These are phyloP conservation scores for Phascolomyces articulosus DNA, from an alignment of 371 early-diverging fungal genomes.

Conservation along the genomic window DNA sequence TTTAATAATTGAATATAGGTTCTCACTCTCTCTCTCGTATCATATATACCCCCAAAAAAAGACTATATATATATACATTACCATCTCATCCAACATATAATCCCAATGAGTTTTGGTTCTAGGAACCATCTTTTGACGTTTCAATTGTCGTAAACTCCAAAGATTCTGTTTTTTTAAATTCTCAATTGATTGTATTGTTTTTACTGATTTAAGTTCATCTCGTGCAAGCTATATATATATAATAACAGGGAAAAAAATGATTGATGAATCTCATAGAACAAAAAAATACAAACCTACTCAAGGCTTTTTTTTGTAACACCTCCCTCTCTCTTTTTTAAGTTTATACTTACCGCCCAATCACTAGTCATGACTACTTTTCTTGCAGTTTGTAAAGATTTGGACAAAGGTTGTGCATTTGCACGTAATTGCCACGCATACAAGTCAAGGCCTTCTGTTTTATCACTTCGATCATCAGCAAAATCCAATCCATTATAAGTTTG, in stretches of 20 bases:
- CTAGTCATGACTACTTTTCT: conserved; percentile 77
- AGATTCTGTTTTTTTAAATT: conserved; percentile 72
- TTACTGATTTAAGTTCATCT: conserved; percentile 80
- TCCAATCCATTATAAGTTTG: conserved; percentile 48
- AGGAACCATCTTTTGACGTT: conserved; percentile 68
- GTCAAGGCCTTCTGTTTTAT: conserved; percentile 48
- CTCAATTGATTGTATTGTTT: conserved; percentile 79
- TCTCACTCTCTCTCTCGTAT: neutral
- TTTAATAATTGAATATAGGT: neutral
- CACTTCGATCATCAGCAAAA: conserved; percentile 34
- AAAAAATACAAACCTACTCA: no score
- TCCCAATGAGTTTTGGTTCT: conserved; percentile 91
- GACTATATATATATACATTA: no score
- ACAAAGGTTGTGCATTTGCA: conserved; percentile 73
- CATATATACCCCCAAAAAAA: neutral
- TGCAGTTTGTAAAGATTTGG: conserved; percentile 67
- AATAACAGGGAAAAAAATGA: neutral
- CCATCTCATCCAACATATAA: conserved; percentile 86
- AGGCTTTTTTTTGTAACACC: neutral
- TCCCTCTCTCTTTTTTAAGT: no score
- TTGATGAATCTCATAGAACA: neutral
- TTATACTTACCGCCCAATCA: conserved; percentile 75
- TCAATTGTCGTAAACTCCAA: conserved; percentile 87
- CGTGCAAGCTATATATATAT: conserved; percentile 85
- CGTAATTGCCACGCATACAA: conserved; percentile 79